phyloP scores from a whole-genome alignment of 306 rosid species.

The Sechiopsis laciniata region DNA sequence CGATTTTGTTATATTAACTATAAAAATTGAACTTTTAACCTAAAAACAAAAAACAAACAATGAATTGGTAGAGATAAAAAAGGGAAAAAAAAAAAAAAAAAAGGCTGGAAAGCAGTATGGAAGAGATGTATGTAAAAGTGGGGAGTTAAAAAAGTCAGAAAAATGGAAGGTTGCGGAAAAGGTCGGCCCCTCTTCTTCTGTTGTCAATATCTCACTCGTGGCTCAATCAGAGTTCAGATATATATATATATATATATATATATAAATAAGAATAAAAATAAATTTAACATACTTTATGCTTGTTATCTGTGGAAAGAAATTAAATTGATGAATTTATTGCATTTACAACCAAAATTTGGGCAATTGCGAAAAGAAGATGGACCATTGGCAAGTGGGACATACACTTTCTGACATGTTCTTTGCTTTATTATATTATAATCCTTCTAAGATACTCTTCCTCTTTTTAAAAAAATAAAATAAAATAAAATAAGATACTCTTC shows the following conservation, averaged over 20 bases:
- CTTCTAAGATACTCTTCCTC: too few relatives aligned
- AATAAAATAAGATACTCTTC: too few relatives aligned
- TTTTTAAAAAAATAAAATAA: too few relatives aligned
- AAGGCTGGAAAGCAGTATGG: background rate
- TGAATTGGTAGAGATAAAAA: too few relatives aligned
- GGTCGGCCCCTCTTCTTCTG: conserved; percentile 27
- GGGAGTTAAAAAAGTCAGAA: background rate
- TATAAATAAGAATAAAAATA: too few relatives aligned
- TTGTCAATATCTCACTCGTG: conserved; percentile 42
- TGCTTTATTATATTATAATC: too few relatives aligned
- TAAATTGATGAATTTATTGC: background rate
- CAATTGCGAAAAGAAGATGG: background rate
- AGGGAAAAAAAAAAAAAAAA: background rate
- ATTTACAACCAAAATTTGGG: background rate
- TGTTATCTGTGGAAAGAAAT: background rate
- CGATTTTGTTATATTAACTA: too few relatives aligned
- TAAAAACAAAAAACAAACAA: too few relatives aligned
- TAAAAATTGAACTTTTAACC: too few relatives aligned
- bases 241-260: background rate
- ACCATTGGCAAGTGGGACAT: conserved; percentile 2
- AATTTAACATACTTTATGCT: background rate
- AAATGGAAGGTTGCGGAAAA: conserved; percentile 15
- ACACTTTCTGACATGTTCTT: too few relatives aligned
- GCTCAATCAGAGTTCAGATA: conserved; percentile 17
- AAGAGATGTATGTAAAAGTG: background rate